Percentiles rank a stretch among this genome's conserved stretches.
Evolutionary conservation across 345 rosid species (phyloP).

Genomic region (Acer saccharum): DNA sequence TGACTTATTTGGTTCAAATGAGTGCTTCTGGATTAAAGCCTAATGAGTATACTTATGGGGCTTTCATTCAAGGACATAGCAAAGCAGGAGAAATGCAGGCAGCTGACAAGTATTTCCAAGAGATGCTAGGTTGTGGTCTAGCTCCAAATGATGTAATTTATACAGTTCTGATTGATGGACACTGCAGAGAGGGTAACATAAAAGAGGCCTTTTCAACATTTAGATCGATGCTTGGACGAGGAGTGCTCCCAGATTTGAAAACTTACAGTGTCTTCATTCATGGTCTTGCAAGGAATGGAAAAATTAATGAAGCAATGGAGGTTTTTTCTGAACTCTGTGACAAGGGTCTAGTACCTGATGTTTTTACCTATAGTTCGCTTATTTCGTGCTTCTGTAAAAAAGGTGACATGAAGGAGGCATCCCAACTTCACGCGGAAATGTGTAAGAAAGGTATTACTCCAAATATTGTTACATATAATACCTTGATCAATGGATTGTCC

Average conservation of each 20-base stretch:
- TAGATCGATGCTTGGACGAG: constrained; percentile 53
- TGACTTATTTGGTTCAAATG: constrained; percentile 59
- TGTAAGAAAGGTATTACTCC: constrained; percentile 54
- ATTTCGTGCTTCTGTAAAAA: constrained; percentile 62
- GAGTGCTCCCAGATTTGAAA: constrained; percentile 51
- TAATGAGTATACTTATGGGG: constrained; percentile 65
- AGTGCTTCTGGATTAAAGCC: constrained; percentile 61
- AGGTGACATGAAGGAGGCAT: constrained; percentile 50
- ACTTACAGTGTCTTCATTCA: constrained; percentile 60
- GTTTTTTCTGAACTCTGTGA: constrained; percentile 59
- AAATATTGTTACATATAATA: constrained; percentile 61
- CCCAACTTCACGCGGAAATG: constrained; percentile 53
- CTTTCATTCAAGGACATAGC: constrained; percentile 58
- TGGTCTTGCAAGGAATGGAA: constrained; percentile 66
- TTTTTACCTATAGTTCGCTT: constrained; percentile 61
- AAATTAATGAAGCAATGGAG: constrained; percentile 55
- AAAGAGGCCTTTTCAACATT: constrained; percentile 55
- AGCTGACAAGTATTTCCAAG: constrained; percentile 59
- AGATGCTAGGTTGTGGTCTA: constrained; percentile 64
- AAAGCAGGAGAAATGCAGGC: constrained; percentile 58
- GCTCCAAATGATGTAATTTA: constrained; percentile 60
- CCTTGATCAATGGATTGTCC: constrained; percentile 67
- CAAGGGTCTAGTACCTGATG: constrained; percentile 62
- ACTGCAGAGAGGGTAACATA: constrained; percentile 61
- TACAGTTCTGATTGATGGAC: constrained; percentile 55